phyloP scores from a whole-genome alignment of 1,284 basidiomycete genomes.

The Flammula alnicola region DNA sequence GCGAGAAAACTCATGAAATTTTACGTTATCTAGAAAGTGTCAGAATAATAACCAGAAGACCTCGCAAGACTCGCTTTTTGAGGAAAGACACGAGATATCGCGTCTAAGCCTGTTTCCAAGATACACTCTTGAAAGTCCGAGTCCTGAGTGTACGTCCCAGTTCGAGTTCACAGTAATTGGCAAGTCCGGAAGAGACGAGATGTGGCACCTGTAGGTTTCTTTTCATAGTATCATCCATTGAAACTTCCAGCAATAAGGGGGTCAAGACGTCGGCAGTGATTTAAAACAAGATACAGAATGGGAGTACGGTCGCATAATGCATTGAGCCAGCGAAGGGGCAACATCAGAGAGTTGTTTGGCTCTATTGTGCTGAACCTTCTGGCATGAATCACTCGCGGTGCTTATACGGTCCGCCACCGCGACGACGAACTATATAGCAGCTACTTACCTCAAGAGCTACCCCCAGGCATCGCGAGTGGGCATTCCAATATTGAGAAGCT shows the following conservation, averaged over 20 bases:
- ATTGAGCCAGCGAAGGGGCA: too few relatives aligned
- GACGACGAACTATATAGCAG: too few relatives aligned
- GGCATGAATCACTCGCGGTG: background rate
- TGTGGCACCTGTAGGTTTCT: conserved; percentile 39
- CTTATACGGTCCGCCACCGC: too few relatives aligned
- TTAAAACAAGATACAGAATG: too few relatives aligned
- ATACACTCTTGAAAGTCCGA: conserved; percentile 58
- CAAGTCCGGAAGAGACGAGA: background rate
- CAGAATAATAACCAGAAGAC: conserved; percentile 24
- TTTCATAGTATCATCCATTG: conserved; percentile 14
- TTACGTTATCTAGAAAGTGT: conserved; percentile 41
- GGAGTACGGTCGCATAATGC: too few relatives aligned
- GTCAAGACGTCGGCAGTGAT: background rate
- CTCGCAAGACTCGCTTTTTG: conserved; percentile 51
- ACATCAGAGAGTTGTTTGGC: background rate
- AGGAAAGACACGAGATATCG: conserved; percentile 67
- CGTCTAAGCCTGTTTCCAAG: conserved; percentile 57
- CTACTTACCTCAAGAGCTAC: too few relatives aligned
- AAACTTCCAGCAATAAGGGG: background rate
- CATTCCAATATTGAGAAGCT: background rate
- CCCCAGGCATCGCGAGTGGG: background rate
- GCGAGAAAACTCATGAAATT: conserved; percentile 12
- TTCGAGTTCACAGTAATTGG: background rate
- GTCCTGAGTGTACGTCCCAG: too few relatives aligned
- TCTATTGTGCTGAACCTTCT: background rate